phyloP scores from a whole-genome alignment of 345 rosid species.

The Eutrema japonicum region DNA sequence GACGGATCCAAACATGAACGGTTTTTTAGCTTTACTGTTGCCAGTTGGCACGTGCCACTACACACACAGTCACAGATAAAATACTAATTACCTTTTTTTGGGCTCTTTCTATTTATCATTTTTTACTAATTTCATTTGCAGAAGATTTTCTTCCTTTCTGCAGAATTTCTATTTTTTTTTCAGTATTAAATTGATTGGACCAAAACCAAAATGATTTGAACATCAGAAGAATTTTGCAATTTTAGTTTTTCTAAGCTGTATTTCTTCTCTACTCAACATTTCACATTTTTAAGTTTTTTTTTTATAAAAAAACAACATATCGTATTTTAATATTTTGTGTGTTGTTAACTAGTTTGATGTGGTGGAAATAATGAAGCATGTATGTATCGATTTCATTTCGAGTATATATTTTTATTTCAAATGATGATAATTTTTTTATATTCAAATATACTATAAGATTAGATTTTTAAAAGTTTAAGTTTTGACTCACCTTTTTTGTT shows the following conservation, averaged over 20 bases:
- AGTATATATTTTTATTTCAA: background rate
- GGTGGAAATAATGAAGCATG: background rate
- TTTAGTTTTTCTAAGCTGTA: background rate
- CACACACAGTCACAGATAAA: slow-evolving; percentile 25
- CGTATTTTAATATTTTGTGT: background rate
- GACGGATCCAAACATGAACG: slow-evolving; percentile 64
- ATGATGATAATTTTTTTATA: background rate
- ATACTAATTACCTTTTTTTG: background rate
- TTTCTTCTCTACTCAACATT: background rate
- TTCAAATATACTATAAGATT: background rate
- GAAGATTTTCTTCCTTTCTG: slow-evolving; percentile 22
- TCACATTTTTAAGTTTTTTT: background rate
- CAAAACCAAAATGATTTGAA: background rate
- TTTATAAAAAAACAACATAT: background rate
- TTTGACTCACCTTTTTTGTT: background rate
- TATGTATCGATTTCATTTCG: background rate
- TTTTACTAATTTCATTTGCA: slow-evolving; percentile 4
- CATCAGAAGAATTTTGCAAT: background rate
- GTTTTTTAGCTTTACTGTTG: slow-evolving; percentile 51
- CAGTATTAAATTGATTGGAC: background rate
- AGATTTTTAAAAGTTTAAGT: background rate
- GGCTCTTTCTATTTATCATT: background rate
- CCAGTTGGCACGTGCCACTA: slow-evolving; percentile 66
- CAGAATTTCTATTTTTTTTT: background rate
- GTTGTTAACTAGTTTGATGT: background rate